Evolutionary conservation across 2,329 filamentous ascomycete species (phyloP).

Genomic region (Xylariaceae sp.): DNA sequence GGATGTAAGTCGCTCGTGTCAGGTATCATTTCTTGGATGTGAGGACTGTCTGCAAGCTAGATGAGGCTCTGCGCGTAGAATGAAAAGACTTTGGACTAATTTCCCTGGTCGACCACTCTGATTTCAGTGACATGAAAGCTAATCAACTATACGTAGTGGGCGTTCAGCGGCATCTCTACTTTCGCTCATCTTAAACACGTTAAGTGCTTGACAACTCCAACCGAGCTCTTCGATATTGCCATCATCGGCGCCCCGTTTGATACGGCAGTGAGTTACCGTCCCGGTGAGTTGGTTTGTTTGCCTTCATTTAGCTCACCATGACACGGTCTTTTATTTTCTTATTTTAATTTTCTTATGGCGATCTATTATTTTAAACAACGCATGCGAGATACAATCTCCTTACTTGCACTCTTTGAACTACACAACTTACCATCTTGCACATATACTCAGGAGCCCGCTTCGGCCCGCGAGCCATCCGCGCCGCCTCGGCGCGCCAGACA

Average conservation of each 20-base stretch:
- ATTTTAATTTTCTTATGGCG: not conserved
- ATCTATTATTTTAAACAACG: not conserved
- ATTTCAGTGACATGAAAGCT: constrained; percentile 9
- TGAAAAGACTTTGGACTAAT: not conserved
- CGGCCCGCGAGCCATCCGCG: constrained; percentile 84
- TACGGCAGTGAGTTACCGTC: constrained; percentile 73
- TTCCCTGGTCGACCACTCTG: too few species aligned
- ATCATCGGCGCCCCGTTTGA: constrained; percentile 77
- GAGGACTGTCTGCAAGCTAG: too few species aligned
- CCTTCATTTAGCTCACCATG: not conserved
- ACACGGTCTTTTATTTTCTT: not conserved
- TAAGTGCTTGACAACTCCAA: constrained; percentile 71
- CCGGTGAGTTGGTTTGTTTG: constrained; percentile 55
- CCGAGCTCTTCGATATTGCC: constrained; percentile 71
- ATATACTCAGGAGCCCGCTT: constrained; percentile 71
- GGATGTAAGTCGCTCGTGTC: constrained; percentile 51
- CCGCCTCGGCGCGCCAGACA: constrained; percentile 81
- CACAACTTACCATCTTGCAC: not conserved
- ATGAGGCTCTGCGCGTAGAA: not conserved
- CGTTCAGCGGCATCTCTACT: constrained; percentile 75
- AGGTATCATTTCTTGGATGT: constrained; percentile 1
- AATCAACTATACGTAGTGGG: constrained; percentile 50
- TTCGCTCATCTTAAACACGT: constrained; percentile 74
- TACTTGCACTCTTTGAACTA: not conserved
- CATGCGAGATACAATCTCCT: not conserved